Evolutionary conservation across 306 rosid species (phyloP).

Genomic region (Hylodesmum podocarpum): DNA sequence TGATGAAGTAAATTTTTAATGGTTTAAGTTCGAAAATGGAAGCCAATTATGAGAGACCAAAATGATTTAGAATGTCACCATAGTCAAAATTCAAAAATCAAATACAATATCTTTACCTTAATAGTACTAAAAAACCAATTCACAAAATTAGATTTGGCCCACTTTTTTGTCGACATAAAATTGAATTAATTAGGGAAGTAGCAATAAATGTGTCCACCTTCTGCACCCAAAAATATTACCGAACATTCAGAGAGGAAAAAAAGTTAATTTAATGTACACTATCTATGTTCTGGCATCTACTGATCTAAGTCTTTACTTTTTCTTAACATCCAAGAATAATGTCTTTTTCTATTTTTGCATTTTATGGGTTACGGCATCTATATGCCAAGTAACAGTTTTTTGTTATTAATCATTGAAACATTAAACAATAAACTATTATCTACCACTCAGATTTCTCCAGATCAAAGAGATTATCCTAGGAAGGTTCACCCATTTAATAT

Average conservation of each 20-base stretch:
- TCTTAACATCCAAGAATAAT: background rate
- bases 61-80: background rate
- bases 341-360: background rate
- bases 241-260: background rate
- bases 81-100: background rate
- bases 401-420: too few relatives aligned
- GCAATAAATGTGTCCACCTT: conserved; percentile 9
- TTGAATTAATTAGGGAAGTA: background rate
- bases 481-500: background rate
- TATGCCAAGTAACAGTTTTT: background rate
- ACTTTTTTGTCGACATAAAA: background rate
- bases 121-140: background rate
- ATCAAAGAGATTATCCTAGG: background rate
- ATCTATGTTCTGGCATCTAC: background rate
- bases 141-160: background rate
- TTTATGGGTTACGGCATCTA: background rate
- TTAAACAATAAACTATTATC: background rate
- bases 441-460: conserved; percentile 5
- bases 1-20: too few relatives aligned
- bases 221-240: background rate
- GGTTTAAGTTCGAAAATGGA: background rate
- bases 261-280: background rate
- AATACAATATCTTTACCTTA: background rate
- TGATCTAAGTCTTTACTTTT: background rate
- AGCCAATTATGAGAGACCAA: background rate